Evolutionary conservation across 495 filamentous ascomycete genomes (phyloP), one percentile per base, ranked within the genome.

Genomic region (Polyplosphaeria fusca): DNA sequence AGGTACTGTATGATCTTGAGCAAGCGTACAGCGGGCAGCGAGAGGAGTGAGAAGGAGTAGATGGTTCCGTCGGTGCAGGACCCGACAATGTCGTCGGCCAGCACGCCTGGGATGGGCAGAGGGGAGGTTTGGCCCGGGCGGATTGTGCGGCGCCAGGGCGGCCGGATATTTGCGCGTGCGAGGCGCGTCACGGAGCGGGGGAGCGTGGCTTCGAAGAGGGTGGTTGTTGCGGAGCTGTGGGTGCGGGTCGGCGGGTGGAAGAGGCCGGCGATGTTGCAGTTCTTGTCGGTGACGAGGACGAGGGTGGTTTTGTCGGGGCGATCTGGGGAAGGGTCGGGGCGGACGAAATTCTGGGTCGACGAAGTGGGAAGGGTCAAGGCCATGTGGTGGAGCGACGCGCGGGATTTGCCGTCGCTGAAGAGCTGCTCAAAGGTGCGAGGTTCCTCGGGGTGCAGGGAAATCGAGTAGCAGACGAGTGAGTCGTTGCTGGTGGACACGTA

Each of bases 101-200:
- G 24, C 27, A 72, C 53, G 19, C 68, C 68, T 1, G 49, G 30
- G 1, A 65, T 55, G 18, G 18, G 28, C 9, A n/a, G 16, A 11
- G 39, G 1, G 42, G 3, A 32, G 18, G 16, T 7, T 12, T 40
- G 25, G 27, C 42, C 3, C 18, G 28, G 2, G n/a, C 30, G 30
- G 14, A 9, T 18, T 11, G 81, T 81, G 55, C 85, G 78, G 23
- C 65, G 62, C 71, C 71, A 73, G 1, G 56, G 59, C 7, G 69
- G 68, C 4, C 68, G 62, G 37, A 71, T 59, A 25, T 43, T 14
- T 53, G 62, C 61, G 41, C 60, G 60, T 7, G 59, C 60, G 11
- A 73, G 52, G 7, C 71, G 64, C 0, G 62, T 71, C 1, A 73
- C 55, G 16, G 52, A 63, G 24, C 67, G 65, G 3, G 68, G 64